Evolutionary conservation across 192 early-diverging fungal genomes (phyloP).

Genomic region (Dissophora globulifera): DNA sequence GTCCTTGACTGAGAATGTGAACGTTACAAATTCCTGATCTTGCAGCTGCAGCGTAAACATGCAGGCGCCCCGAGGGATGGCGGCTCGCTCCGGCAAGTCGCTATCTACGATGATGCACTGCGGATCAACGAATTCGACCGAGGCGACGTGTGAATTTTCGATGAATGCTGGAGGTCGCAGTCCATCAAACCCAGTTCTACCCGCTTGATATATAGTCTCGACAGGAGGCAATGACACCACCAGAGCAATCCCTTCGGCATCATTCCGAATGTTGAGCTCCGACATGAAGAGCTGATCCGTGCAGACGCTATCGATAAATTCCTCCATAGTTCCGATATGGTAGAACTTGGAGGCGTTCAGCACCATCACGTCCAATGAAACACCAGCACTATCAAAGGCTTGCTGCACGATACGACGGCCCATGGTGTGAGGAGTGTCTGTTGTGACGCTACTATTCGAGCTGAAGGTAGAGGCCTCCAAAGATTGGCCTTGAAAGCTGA

Average conservation of each 20-base stretch:
- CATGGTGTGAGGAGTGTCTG: background rate
- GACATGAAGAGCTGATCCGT: conserved; percentile 32
- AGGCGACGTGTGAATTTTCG: conserved; percentile 7
- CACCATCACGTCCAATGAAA: conserved; percentile 45
- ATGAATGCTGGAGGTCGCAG: conserved; percentile 6
- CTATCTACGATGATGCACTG: conserved; percentile 33
- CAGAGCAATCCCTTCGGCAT: background rate
- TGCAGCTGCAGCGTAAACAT: conserved; percentile 44
- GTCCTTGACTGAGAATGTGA: conserved; percentile 50
- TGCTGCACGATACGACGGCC: conserved; percentile 17
- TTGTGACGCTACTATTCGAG: background rate
- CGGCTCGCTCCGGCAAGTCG: background rate
- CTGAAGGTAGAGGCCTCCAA: background rate
- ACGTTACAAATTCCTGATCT: conserved; percentile 50
- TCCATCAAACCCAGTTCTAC: background rate
- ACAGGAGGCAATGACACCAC: background rate
- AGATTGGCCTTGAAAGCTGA: conserved; percentile 20
- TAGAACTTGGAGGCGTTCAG: conserved; percentile 56
- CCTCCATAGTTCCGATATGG: conserved; percentile 55
- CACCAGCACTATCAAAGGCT: conserved; percentile 8
- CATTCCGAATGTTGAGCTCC: conserved; percentile 30
- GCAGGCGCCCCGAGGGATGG: conserved; percentile 37
- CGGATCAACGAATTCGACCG: background rate
- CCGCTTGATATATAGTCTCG: background rate
- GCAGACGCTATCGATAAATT: conserved; percentile 38